Conservation (phyloP, 2,329 filamentous ascomycete genomes). For the Aspergillus sclerotialis region DNA sequence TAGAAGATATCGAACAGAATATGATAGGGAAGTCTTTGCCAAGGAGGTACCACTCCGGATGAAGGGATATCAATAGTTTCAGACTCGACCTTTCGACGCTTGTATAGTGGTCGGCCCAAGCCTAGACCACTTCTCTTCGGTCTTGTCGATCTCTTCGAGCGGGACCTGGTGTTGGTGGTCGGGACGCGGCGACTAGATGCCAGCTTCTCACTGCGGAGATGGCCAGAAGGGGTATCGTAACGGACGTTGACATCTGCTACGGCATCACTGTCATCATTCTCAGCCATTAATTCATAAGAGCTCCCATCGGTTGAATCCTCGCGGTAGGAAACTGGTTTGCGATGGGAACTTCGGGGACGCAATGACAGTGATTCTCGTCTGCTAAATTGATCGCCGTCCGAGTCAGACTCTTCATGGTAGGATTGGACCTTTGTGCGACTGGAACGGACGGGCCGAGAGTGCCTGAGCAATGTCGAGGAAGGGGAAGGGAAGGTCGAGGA, state of each 20-base stretch:
- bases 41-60: slow-evolving; percentile 45
- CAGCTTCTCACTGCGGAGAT: no score
- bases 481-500: slow-evolving; percentile 2
- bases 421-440: slow-evolving; percentile 29
- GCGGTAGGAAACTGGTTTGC: slow-evolving; percentile 23
- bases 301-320: slow-evolving; percentile 28
- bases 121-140: slow-evolving; percentile 9
- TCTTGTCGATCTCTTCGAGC: slow-evolving; percentile 14
- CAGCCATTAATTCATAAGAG: slow-evolving; percentile 9
- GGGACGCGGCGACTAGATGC: slow-evolving; percentile 10
- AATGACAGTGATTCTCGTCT: slow-evolving; percentile 19
- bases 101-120: slow-evolving; percentile 17
- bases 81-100: slow-evolving; percentile 16
- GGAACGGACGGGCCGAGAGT: slow-evolving; percentile 27
- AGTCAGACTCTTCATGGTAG: slow-evolving; percentile 32
- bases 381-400: slow-evolving; percentile 14
- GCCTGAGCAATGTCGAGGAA: slow-evolving; percentile 11
- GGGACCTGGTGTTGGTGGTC: slow-evolving; percentile 11
- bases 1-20: slow-evolving; percentile 64
- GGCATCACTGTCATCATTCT: slow-evolving; percentile 6
- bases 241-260: slow-evolving; percentile 3
- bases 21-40: slow-evolving; percentile 59
- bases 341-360: slow-evolving; percentile 23
- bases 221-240: no score
- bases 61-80: slow-evolving; percentile 10